Conservation (phyloP, 768 basidiomycete species). For the Tylopilus plumbeoviolaceoides region DNA sequence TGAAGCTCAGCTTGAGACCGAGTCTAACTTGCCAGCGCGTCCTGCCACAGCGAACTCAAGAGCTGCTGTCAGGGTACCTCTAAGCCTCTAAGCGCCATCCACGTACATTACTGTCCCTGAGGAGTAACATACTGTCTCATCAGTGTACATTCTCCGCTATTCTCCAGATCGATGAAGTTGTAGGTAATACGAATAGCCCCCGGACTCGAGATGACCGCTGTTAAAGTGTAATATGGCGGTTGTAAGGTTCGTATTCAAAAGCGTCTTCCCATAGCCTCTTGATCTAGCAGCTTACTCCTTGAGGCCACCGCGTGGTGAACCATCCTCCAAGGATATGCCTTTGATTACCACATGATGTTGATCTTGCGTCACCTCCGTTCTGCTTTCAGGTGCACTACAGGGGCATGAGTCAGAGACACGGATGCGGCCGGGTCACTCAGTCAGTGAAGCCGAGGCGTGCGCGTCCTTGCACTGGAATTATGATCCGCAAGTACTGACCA, state of each 20-base stretch:
- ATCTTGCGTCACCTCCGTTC: not conserved
- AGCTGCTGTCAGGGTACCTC: no score
- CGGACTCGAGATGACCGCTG: constrained; percentile 96
- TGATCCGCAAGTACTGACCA: not conserved
- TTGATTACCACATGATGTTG: not conserved
- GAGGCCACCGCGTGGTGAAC: no score
- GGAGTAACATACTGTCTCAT: constrained; percentile 85
- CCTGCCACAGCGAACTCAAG: no score
- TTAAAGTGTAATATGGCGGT: constrained; percentile 66
- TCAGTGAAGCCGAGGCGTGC: not conserved
- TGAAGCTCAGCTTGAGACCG: no score
- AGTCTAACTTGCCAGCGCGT: no score
- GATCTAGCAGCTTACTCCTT: not conserved
- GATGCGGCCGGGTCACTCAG: not conserved
- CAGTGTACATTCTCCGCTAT: constrained; percentile 90
- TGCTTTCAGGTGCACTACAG: not conserved
- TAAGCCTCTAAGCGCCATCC: no score
- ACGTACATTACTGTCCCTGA: not conserved
- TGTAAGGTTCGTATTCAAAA: not conserved
- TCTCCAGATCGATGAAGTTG: constrained; percentile 91
- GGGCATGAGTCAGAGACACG: not conserved
- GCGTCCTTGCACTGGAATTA: not conserved
- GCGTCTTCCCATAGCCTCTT: not conserved
- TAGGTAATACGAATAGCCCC: constrained; percentile 97
- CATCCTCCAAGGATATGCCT: no score